Conservation (phyloP, 306 rosid species). For the Castanea mollissima region DNA sequence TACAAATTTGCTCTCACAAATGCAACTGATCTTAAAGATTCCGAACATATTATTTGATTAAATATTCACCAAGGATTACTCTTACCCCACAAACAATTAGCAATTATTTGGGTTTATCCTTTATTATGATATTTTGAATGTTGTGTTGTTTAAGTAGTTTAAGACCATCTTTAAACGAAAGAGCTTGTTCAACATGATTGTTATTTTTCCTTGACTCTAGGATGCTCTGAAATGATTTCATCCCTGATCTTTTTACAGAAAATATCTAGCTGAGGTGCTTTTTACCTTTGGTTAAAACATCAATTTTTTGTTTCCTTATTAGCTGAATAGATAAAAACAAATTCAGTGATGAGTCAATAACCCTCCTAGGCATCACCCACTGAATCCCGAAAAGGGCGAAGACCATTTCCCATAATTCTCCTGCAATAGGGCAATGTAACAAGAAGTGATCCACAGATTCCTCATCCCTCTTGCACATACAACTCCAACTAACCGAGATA, state of each 20-base stretch:
- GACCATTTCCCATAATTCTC: too few relatives aligned
- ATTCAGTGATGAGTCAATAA: not conserved
- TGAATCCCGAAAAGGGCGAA: too few relatives aligned
- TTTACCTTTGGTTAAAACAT: not conserved
- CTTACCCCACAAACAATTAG: not conserved
- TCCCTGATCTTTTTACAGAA: not conserved
- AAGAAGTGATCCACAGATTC: too few relatives aligned
- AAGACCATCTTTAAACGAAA: not conserved
- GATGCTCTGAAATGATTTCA: constrained; percentile 1
- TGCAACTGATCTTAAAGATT: not conserved
- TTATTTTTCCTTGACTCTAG: not conserved
- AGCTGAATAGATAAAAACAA: not conserved
- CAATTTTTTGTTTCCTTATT: not conserved
- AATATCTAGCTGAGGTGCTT: not conserved
- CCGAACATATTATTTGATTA: not conserved
- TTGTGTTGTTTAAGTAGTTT: not conserved
- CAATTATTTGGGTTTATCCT: not conserved
- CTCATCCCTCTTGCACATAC: too few relatives aligned
- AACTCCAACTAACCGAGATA: too few relatives aligned
- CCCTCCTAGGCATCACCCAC: too few relatives aligned
- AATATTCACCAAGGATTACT: not conserved
- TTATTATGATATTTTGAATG: not conserved
- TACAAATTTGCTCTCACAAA: not conserved
- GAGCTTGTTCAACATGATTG: not conserved
- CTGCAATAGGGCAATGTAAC: too few relatives aligned